Percentiles rank a stretch among this genome's conserved stretches.
These are phyloP conservation scores for Saturnispora bothae DNA, from an alignment of 805 yeast genomes.

Conservation along the genomic window DNA sequence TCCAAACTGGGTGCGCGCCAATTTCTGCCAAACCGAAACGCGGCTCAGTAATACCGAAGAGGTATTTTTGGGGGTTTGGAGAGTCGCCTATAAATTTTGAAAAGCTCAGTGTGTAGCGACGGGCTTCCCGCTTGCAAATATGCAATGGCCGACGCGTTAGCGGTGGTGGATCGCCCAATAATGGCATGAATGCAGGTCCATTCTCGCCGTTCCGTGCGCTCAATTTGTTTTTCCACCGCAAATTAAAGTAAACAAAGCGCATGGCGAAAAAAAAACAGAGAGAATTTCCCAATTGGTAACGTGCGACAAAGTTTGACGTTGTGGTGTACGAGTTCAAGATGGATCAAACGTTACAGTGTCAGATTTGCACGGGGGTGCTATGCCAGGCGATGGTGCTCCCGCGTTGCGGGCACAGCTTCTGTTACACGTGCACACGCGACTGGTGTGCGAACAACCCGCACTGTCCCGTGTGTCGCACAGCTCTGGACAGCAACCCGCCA, in stretches of 20 bases:
- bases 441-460: constrained; percentile 50
- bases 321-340: too few relatives aligned
- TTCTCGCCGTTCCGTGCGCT: neutral
- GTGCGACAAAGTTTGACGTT: too few relatives aligned
- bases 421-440: constrained; percentile 52
- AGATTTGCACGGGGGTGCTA: constrained; percentile 65
- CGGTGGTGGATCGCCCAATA: neutral
- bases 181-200: neutral
- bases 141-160: neutral
- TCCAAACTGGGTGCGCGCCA: neutral
- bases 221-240: too few relatives aligned
- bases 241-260: too few relatives aligned
- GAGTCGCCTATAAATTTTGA: too few relatives aligned
- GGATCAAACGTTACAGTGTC: too few relatives aligned
- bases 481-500: constrained; percentile 39
- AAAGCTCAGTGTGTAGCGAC: too few relatives aligned
- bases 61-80: too few relatives aligned
- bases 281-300: too few relatives aligned
- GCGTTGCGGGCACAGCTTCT: constrained; percentile 65
- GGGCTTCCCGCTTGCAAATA: too few relatives aligned
- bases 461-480: constrained; percentile 61
- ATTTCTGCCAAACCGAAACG: neutral
- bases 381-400: constrained; percentile 47
- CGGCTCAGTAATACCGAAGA: neutral
- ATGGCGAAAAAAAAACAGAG: too few relatives aligned